Evolutionary conservation across 805 yeast species (phyloP).

Genomic region (Candida argentea): DNA sequence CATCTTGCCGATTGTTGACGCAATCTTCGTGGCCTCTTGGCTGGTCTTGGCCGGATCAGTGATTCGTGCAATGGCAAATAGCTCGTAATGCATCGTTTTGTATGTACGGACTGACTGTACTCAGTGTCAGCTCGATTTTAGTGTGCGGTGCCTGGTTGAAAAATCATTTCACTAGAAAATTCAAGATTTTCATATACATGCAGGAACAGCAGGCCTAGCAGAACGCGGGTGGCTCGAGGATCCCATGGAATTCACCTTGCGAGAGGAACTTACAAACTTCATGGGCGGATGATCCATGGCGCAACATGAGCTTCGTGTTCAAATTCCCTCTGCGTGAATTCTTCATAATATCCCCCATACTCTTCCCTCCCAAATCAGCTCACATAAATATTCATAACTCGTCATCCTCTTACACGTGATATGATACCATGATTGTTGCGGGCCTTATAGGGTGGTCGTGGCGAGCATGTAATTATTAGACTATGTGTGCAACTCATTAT

Average conservation of each 20-base stretch:
- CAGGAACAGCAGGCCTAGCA: too few relatives aligned
- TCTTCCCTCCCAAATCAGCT: neutral
- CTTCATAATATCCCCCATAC: too few relatives aligned
- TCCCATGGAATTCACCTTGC: too few relatives aligned
- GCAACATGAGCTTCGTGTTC: too few relatives aligned
- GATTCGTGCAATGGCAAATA: slow-evolving; percentile 82
- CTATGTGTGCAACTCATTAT: neutral
- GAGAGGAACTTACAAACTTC: too few relatives aligned
- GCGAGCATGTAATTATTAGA: neutral
- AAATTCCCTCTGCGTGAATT: too few relatives aligned
- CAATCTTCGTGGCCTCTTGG: slow-evolving; percentile 32
- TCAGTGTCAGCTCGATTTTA: slow-evolving; percentile 1
- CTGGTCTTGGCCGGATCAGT: slow-evolving; percentile 39
- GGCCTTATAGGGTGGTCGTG: neutral
- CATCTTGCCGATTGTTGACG: slow-evolving; percentile 68
- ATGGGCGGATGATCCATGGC: too few relatives aligned
- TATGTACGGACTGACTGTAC: too few relatives aligned
- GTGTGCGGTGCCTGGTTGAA: neutral
- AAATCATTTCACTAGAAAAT: neutral
- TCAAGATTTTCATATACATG: slow-evolving; percentile 1
- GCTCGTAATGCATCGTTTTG: slow-evolving; percentile 71
- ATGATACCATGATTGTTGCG: slow-evolving; percentile 2
- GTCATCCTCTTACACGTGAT: slow-evolving; percentile 4
- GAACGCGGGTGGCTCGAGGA: too few relatives aligned
- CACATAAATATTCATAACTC: neutral